phyloP scores from a whole-genome alignment of 75 land plant genomes.

The Ceratopteris richardii region DNA sequence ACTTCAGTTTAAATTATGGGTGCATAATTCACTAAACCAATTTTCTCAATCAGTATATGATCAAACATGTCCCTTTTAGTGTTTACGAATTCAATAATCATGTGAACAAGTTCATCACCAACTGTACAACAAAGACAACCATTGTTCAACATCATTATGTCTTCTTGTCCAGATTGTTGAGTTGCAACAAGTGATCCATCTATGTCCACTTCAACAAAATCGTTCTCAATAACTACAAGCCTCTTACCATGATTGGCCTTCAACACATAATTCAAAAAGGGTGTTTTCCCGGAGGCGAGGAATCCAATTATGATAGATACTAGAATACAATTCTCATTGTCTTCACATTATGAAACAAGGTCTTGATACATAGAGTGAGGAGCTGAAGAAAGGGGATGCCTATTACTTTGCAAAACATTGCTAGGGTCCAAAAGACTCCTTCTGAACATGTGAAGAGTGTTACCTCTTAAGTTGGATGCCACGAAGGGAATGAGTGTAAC shows the following conservation, averaged over 20 bases:
- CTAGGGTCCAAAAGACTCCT: too few relatives aligned
- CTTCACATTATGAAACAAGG: conserved; percentile 6
- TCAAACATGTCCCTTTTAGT: conserved; percentile 80
- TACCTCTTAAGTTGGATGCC: too few relatives aligned
- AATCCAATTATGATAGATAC: conserved; percentile 93
- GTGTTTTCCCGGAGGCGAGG: conserved; percentile 93
- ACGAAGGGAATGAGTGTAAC: too few relatives aligned
- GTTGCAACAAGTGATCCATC: conserved; percentile 88
- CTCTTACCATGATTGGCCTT: conserved; percentile 82
- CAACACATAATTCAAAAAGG: conserved; percentile 81
- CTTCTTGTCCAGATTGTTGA: conserved; percentile 61
- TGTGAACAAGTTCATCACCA: conserved; percentile 82
- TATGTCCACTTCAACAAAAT: conserved; percentile 98
- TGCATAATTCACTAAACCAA: too few relatives aligned
- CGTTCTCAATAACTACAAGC: conserved; percentile 95
- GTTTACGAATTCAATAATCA: conserved; percentile 66
- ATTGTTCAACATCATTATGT: conserved; percentile 94
- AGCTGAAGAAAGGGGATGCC: too few relatives aligned
- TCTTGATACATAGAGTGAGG: conserved; percentile 11
- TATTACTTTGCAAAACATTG: too few relatives aligned
- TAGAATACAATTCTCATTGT: conserved; percentile 55
- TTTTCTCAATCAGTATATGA: conserved; percentile 93
- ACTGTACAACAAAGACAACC: conserved; percentile 97
- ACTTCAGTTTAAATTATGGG: too few relatives aligned
- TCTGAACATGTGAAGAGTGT: too few relatives aligned